Percentiles rank a stretch among this genome's conserved stretches.
phyloP scores from a whole-genome alignment of 116 monocot genomes.

The Dioscorea cayenensis region DNA sequence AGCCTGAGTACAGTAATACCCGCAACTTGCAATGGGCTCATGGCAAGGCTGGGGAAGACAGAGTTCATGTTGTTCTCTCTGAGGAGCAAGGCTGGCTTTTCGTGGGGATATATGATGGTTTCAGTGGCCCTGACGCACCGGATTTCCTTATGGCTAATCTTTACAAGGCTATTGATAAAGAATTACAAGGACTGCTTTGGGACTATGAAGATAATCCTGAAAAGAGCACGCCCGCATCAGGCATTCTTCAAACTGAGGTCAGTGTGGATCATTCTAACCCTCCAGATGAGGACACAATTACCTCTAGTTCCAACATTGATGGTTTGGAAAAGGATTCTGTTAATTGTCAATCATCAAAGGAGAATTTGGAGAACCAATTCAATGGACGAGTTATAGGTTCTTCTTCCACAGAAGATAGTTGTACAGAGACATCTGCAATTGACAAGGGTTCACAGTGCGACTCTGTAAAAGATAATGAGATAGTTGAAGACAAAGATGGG shows the following conservation, averaged over 20 bases:
- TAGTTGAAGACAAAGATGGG: constrained; percentile 15
- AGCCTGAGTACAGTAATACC: constrained; percentile 56
- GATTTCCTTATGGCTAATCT: constrained; percentile 95
- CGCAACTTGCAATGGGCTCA: constrained; percentile 96
- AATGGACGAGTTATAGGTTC: constrained; percentile 1
- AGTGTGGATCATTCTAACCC: constrained; percentile 8
- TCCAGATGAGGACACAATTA: constrained; percentile 8
- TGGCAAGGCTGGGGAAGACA: constrained; percentile 98
- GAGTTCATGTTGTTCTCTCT: constrained; percentile 96
- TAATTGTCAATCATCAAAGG: constrained; percentile 9
- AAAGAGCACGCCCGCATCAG: constrained; percentile 9
- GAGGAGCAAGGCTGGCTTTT: constrained; percentile 99
- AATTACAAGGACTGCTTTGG: constrained; percentile 94
- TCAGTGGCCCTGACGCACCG: constrained; percentile 94
- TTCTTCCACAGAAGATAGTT: constrained; percentile 7
- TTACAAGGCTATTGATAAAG: constrained; percentile 89
- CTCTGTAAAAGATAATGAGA: constrained; percentile 13
- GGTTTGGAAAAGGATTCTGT: constrained; percentile 2
- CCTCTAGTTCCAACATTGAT: constrained; percentile 12
- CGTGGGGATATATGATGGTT: constrained; percentile 98
- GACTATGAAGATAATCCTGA: constrained; percentile 61
- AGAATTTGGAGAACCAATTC: constrained; percentile 1
- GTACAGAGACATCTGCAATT: not conserved
- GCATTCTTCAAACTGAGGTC: constrained; percentile 12
- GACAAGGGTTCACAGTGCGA: constrained; percentile 5